Percentiles rank a stretch among this genome's conserved stretches.
Conservation (phyloP, 768 basidiomycete species). For the Mycena leptocephala region DNA sequence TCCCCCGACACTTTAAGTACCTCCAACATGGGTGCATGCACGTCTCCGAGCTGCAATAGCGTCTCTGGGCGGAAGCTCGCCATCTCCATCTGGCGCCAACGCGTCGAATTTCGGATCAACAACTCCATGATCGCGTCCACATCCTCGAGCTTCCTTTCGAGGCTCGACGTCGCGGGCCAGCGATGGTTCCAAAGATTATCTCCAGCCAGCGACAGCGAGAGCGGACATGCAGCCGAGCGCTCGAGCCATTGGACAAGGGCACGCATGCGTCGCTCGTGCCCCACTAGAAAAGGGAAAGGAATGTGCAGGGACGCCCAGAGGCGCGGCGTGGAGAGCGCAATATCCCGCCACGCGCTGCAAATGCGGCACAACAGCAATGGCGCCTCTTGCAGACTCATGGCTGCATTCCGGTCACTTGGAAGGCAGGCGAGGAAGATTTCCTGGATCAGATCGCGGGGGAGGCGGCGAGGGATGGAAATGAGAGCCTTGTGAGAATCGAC, state of each 20-base stretch:
- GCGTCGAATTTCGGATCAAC: no score
- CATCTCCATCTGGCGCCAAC: neutral
- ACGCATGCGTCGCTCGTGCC: neutral
- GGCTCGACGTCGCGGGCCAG: no score
- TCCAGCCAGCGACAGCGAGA: neutral
- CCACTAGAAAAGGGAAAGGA: neutral
- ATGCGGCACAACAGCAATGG: conserved; percentile 1
- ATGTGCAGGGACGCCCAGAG: conserved; percentile 10
- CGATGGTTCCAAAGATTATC: neutral
- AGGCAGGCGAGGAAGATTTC: conserved; percentile 17
- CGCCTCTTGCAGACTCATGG: neutral
- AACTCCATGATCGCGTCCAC: neutral
- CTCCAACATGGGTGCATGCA: neutral
- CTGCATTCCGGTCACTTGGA: neutral
- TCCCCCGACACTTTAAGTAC: neutral
- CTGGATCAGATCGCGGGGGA: neutral
- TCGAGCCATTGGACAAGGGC: neutral
- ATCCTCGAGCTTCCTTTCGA: neutral
- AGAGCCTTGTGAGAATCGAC: neutral
- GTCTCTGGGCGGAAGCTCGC: neutral
- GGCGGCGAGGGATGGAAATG: neutral
- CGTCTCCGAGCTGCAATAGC: neutral
- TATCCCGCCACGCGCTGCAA: conserved; percentile 15
- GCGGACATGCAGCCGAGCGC: neutral
- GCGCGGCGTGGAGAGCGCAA: neutral